Base-by-base conservation (phyloP, 805 yeast species). In the Candida michaelii region DNA sequence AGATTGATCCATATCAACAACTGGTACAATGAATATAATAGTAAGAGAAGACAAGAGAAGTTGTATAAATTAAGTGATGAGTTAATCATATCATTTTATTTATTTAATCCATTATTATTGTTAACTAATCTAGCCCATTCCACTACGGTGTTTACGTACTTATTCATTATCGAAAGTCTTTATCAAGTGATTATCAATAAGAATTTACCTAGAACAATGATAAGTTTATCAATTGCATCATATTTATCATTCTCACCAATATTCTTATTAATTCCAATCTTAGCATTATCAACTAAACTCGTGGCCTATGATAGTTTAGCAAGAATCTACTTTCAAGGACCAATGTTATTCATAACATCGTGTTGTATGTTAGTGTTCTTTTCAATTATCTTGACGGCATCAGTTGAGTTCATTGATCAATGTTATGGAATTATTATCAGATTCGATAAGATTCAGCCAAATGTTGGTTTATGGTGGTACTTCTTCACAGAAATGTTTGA, bases 391-490 rank as follows among this genome's bases (percentile, higher is more conserved):
- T 17, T 54, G 1, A 58, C 66, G 1, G 52, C 60, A 3, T 62
- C 69, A 7, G 49, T 53, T 43, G 50, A 52, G 23, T 66, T 64
- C 40, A 13, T 63, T 13, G 52, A 51, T 13, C 60, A 48, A 41
- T 61, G 66, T 46, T 88, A 83, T 55, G 81, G 83, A 12, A 71
- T 79, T 3, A 63, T 77, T 5, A 56, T 88, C 5, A 66, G 69
- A 17, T 83, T 87, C 53, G 73, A 73, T 29, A 90, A 88, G 49
- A 79, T 89, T 47, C 73, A 82, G 4, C 99, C 99, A 19, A 93
- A 93, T 63, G 62, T 93, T 50, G 99, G 99, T 0, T 69, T 93
- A 15, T 93, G 99, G 99, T 93, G 99, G 99, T 93, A 93, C 67
- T 82, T 90, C 54, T 93, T 93, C 70, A 85, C 91, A 31, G 99